Conservation (phyloP, 164 flowering plant species). For the Pachysandra terminalis region DNA sequence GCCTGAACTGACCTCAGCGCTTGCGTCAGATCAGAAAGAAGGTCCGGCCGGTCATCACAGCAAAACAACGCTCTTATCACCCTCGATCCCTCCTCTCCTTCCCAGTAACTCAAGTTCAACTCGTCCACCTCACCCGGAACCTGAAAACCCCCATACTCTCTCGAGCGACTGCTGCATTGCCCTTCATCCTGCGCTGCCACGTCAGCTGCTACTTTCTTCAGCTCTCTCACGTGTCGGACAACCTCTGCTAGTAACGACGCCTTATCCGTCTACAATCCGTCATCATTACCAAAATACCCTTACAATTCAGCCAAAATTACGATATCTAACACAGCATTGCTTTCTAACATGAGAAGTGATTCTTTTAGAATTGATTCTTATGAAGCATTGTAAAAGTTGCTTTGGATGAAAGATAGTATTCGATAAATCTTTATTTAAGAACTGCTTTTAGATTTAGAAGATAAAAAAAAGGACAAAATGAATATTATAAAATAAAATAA, state of each 20-base stretch:
- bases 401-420: no score
- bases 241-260: no score
- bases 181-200: constrained; percentile 11
- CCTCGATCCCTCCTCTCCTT: not conserved
- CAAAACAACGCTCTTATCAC: constrained; percentile 37
- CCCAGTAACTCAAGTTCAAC: constrained; percentile 25
- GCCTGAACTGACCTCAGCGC: constrained; percentile 34
- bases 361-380: no score
- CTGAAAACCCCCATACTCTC: constrained; percentile 5
- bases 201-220: constrained; percentile 30
- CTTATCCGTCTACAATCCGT: constrained; percentile 43
- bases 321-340: not conserved
- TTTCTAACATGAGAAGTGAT: no score
- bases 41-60: constrained; percentile 53
- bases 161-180: no score
- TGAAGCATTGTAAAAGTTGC: no score
- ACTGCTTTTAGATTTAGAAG: no score
- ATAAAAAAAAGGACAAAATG: no score
- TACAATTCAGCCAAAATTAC: not conserved
- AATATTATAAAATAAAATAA: no score
- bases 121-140: constrained; percentile 56
- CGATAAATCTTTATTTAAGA: no score
- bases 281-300: not conserved
- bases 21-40: constrained; percentile 34
- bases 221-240: constrained; percentile 44